Evolutionary conservation across 345 rosid genomes (phyloP), one percentile per base, ranked within the genome.

Genomic region (Trapa incisa): DNA sequence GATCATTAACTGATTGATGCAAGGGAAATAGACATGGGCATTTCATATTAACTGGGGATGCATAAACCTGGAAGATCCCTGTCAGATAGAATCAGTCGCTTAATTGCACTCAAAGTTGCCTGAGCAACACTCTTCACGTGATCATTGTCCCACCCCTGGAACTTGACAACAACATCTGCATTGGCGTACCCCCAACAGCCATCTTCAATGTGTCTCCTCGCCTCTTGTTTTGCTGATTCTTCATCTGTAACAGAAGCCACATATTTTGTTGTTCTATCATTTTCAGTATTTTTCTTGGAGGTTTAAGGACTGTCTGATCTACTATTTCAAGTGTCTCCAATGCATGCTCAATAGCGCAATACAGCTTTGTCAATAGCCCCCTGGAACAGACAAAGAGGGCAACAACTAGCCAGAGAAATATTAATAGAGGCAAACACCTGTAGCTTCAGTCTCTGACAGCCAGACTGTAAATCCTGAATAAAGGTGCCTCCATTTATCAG

Each of bases 161-260:
- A 86, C 87, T 88, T 93, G 53, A 93, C 89, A 54, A 89, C 92
- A 37, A 86, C 94, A 38, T 89, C 98, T 17, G 97, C 96, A 61
- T 89, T 88, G 48, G 96, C 76, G 83, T 89, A 85, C 37, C 88
- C 93, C 39, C 78, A 36, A 65, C 53, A 78, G 38, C 89, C 77
- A 50, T 76, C 86, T 78, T 82, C 66, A 69, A 79, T 70, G 70
- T 71, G 82, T 75, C 72, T 76, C 77, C 78, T 81, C 0, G 87
- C 91, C 80, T 89, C 98, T 78, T 85, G 87, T 80, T 85, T 85
- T 11, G 94, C 93, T 37, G 89, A 80, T 72, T 78, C 79, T 71
- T 92, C 96, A 73, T 83, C 96, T 92, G 84, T 71, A 38, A 62
- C 2, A 6, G 66, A 22, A 65, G 38, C 7, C 54, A 37, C 22